These are phyloP conservation scores for Colletotrichum tropicicola DNA, from an alignment of 2,329 filamentous ascomycete species.

Conservation along the genomic window DNA sequence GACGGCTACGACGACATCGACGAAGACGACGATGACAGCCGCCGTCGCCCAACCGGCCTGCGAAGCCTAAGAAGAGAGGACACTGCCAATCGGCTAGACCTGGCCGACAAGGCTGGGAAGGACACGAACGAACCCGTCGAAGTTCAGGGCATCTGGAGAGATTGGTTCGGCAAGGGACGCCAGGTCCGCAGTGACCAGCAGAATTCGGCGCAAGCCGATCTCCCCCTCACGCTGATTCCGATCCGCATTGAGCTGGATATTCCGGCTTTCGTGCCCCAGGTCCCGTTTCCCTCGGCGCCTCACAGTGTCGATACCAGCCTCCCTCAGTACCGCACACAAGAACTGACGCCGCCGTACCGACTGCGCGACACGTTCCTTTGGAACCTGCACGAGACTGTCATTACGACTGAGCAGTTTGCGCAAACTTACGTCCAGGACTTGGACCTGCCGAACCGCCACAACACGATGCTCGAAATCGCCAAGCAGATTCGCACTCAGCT, in stretches of 20 bases:
- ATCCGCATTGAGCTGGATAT: constrained; percentile 97
- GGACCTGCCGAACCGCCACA: constrained; percentile 80
- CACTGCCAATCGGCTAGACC: constrained; percentile 67
- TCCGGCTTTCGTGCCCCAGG: constrained; percentile 75
- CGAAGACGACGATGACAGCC: constrained; percentile 77
- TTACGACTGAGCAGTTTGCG: constrained; percentile 97
- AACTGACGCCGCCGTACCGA: constrained; percentile 84
- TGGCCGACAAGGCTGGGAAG: constrained; percentile 82
- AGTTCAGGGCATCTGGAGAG: constrained; percentile 89
- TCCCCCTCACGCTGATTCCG: constrained; percentile 91
- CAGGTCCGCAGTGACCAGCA: constrained; percentile 65
- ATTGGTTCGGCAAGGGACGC: constrained; percentile 87
- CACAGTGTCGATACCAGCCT: constrained; percentile 73
- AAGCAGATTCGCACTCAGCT: constrained; percentile 94
- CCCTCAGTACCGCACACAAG: constrained; percentile 81
- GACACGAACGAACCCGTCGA: constrained; percentile 82
- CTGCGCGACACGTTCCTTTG: constrained; percentile 96
- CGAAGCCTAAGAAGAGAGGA: constrained; percentile 82
- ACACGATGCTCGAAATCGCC: constrained; percentile 82
- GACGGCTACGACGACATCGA: constrained; percentile 88
- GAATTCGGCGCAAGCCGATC: constrained; percentile 71
- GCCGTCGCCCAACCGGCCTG: constrained; percentile 83
- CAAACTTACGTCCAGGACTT: constrained; percentile 89
- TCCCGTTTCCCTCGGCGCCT: constrained; percentile 68
- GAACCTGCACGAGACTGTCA: constrained; percentile 95